Evolutionary conservation across 805 yeast genomes (phyloP), one percentile per base, ranked within the genome.

Genomic region (Saccharomycopsis selenospora): DNA sequence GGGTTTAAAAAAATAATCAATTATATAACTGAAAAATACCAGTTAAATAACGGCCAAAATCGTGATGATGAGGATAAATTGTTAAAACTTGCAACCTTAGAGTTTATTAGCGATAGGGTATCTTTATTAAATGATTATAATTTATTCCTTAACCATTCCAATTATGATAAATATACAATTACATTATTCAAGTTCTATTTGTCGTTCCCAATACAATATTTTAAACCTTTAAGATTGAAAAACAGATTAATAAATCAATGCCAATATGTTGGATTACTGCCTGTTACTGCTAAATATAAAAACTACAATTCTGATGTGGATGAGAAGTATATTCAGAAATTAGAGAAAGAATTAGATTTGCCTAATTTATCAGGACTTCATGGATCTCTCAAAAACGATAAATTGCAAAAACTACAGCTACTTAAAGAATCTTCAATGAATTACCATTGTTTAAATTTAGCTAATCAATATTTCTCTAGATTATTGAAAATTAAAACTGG

Each of bases 151-250:
- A 75, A 79, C 56, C 69, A 72, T 24, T 64, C 61, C 14, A 83
- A 84, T 60, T 84, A 82, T 61, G 83, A 77, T 50, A 60, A 67
- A 10, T 80, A 72, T 55, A 76, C 88, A 3, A 69, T 86, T 52
- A 73, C 73, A 20, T 56, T 73, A 14, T 81, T 81, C 59, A 66
- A 70, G 40, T 56, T 66, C 3, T 71, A 76, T 48, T 62, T 82
- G 17, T 82, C 85, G 4, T 84, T 83, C 65, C 91, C 90, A 7
- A 72, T 82, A 75, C 85, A 82, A 74, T 83, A 82, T 59, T 76
- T 76, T 52, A 78, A 82, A 20, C 89, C 90, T 1, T 54, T 77
- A 33, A 11, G 29, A 8, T 36, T 40, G 33, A 46, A 26, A 22
- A 36, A 41, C 6, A 22, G 23, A 17, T 24, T 28, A 22, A 11